phyloP scores from a whole-genome alignment of 441 rosid species.

The Biscutella auriculata region DNA sequence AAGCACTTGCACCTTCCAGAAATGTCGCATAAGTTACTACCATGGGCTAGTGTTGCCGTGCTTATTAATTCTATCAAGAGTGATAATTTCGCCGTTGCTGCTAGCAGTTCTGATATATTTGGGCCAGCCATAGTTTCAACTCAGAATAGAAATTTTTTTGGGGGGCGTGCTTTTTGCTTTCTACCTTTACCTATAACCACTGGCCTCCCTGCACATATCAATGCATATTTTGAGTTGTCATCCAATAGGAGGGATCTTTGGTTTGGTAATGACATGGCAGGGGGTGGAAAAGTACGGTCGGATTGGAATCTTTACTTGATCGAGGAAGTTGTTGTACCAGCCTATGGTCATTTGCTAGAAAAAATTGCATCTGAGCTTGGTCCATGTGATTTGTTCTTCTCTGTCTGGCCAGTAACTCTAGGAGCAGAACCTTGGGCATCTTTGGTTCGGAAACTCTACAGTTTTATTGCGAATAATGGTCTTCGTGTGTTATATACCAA shows the following conservation, averaged over 20 bases:
- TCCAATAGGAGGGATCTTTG: constrained; percentile 98
- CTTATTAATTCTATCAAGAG: constrained; percentile 54
- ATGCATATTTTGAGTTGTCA: constrained; percentile 93
- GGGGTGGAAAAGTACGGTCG: constrained; percentile 89
- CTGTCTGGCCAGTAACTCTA: constrained; percentile 74
- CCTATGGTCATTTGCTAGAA: constrained; percentile 88
- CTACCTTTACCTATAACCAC: constrained; percentile 85
- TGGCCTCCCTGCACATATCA: constrained; percentile 88
- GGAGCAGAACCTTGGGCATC: constrained; percentile 95
- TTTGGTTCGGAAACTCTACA: constrained; percentile 59
- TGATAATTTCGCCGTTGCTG: constrained; percentile 18
- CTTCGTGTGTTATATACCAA: constrained; percentile 73
- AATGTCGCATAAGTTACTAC: constrained; percentile 66
- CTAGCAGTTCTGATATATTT: constrained; percentile 35
- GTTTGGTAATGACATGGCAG: constrained; percentile 99
- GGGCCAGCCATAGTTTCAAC: constrained; percentile 38
- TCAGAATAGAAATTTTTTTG: constrained; percentile 47
- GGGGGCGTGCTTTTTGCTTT: constrained; percentile 97
- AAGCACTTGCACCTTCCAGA: constrained; percentile 31
- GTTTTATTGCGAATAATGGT: constrained; percentile 59
- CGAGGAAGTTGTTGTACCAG: constrained; percentile 80
- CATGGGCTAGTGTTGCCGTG: constrained; percentile 98
- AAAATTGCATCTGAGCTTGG: constrained; percentile 78
- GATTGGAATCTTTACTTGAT: constrained; percentile 94
- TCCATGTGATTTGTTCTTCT: constrained; percentile 69